phyloP scores from a whole-genome alignment of 148 eudicot species.

The Heliosperma pusillum region DNA sequence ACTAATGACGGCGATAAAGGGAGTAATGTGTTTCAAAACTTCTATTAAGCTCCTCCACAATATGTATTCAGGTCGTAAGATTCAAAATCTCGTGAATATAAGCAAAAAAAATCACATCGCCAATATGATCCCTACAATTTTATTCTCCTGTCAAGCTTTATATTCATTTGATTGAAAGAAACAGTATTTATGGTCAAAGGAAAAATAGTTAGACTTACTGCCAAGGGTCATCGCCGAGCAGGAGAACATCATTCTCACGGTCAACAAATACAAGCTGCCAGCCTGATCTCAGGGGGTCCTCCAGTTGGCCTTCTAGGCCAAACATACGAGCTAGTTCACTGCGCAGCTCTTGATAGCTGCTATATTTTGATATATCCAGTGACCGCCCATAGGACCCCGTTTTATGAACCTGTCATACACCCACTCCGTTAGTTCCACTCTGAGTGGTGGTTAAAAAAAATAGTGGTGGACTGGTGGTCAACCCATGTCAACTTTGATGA shows the following conservation, averaged over 20 bases:
- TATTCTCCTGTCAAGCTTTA: no score
- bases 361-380: constrained; percentile 70
- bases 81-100: no score
- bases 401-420: constrained; percentile 60
- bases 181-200: not conserved
- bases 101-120: no score
- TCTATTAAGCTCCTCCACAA: no score
- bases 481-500: not conserved
- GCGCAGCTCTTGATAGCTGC: constrained; percentile 80
- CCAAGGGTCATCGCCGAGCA: constrained; percentile 91
- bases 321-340: constrained; percentile 72
- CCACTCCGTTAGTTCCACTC: not conserved
- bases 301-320: constrained; percentile 78
- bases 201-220: constrained; percentile 43
- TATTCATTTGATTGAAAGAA: no score
- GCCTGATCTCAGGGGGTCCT: constrained; percentile 90
- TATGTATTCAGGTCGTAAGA: no score
- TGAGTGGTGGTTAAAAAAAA: no score
- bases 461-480: no score
- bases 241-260: constrained; percentile 76
- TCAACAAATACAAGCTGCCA: constrained; percentile 98
- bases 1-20: no score
- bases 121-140: no score
- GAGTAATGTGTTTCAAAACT: no score
- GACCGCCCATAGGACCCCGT: constrained; percentile 71